Evolutionary conservation across 2,329 filamentous ascomycete genomes (phyloP).

Genomic region (Chaetomiaceae sp.): DNA sequence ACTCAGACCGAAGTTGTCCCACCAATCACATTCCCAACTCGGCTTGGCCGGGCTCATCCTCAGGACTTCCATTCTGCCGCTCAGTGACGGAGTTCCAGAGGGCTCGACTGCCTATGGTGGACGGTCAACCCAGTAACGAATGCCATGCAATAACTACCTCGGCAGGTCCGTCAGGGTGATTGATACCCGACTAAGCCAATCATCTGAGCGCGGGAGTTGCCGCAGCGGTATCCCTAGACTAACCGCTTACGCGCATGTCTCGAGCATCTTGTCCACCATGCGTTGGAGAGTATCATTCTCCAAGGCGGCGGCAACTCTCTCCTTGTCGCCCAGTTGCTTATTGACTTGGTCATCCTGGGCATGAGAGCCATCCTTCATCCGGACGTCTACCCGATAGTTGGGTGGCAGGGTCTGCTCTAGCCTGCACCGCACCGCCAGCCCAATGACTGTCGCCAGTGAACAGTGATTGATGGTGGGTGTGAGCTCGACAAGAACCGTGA

Average conservation of each 20-base stretch:
- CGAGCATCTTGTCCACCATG: constrained; percentile 89
- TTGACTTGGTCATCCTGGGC: constrained; percentile 92
- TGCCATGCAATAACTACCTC: too few relatives aligned
- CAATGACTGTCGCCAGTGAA: constrained; percentile 92
- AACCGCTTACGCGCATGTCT: constrained; percentile 62
- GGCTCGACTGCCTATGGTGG: too few relatives aligned
- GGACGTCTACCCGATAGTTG: constrained; percentile 85
- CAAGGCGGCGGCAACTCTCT: constrained; percentile 87
- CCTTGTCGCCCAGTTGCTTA: constrained; percentile 95
- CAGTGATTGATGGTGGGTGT: constrained; percentile 97
- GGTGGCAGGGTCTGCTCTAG: constrained; percentile 88
- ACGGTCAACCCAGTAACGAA: too few relatives aligned
- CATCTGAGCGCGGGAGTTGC: neutral
- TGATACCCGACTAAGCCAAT: neutral
- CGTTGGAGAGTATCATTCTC: constrained; percentile 89
- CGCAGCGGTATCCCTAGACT: too few relatives aligned
- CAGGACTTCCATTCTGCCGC: neutral
- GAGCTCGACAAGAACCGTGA: constrained; percentile 76
- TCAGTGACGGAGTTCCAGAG: neutral
- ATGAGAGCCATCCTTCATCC: constrained; percentile 95
- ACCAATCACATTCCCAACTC: constrained; percentile 13
- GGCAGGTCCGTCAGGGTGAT: too few relatives aligned
- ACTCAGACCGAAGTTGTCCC: constrained; percentile 18
- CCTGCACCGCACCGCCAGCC: constrained; percentile 84
- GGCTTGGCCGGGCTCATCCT: neutral